phyloP scores from a whole-genome alignment of 2,329 filamentous ascomycete genomes.

The Penicillium freii region DNA sequence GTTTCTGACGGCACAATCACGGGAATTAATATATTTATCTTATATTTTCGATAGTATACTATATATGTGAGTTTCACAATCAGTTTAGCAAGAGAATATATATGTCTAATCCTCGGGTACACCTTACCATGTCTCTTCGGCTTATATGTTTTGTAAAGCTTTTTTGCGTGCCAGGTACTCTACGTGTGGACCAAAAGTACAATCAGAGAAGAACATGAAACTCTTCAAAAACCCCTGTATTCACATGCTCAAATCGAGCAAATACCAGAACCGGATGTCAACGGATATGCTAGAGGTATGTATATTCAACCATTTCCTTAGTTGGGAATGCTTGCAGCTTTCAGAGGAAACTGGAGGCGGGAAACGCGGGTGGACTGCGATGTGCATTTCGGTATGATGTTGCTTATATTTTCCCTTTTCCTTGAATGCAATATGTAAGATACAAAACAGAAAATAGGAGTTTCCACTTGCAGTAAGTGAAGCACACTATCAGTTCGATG shows the following conservation, averaged over 20 bases:
- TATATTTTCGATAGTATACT: too few relatives aligned
- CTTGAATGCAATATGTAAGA: background rate
- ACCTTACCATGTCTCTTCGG: background rate
- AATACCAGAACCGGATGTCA: background rate
- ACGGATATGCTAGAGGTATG: background rate
- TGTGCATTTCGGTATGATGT: background rate
- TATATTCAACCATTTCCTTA: background rate
- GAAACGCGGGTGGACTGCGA: background rate
- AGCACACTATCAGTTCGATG: background rate
- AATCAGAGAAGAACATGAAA: background rate
- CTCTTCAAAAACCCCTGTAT: background rate
- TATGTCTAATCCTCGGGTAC: background rate
- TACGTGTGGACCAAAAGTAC: background rate
- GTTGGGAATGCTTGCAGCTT: background rate
- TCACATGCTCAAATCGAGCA: background rate
- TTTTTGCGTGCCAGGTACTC: background rate
- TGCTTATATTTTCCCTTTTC: background rate
- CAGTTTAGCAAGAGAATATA: background rate
- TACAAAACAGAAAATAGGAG: background rate
- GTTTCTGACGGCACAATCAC: too few relatives aligned
- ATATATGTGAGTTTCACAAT: background rate
- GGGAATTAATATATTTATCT: too few relatives aligned
- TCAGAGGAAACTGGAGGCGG: background rate
- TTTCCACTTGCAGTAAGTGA: background rate
- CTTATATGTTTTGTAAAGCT: background rate